Base-by-base conservation (phyloP, 1,139 yeast genomes). In the Saccharomyces hybrid region DNA sequence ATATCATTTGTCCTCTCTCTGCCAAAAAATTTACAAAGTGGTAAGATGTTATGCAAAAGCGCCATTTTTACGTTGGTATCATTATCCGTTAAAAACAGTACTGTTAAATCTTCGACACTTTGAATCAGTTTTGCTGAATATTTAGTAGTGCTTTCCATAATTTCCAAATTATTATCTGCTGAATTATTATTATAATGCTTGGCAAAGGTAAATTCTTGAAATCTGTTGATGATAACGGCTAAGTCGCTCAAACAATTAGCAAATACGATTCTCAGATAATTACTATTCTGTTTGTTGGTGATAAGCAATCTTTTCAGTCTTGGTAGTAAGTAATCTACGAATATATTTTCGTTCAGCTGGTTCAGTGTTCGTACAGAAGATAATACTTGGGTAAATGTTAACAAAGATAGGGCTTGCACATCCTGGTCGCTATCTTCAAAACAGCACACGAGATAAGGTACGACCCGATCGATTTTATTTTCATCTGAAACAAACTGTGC, bases 1-100 rank as follows among this genome's bases (percentile, higher is more conserved):
- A 91, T 76, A 69, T 95, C 98, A 66, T 88, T 90, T 0, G 97
- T 86, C 61, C 83, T 86, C 53, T 89, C 96, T 51, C 85, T 82
- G 0, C 97, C 97, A 67, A 95, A 85, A 59, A 86, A 87, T 23
- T 83, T 77, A 63, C 97, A 88, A 5, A 95, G 70, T 0, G 93
- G 88, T 9, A 86, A 73, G 23, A 91, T 84, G 57, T 86, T 81
- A 47, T 77, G 72, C 51, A 95, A 75, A 16, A 93, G 70, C 0
- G 95, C 79, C 41, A 88, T 78, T 58, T 87, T 82, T 0, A 91
- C 96, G 52, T 77, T 74, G 0, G 86, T 70, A 55, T 79, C 82
- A 5, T 76, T 70, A 63, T 90, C 97, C 0, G 96, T 87, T 51
- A 95, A 72, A 13, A 91, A 69, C 0, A 78, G 72, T 19, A 85